A percentile compares a stretch with the other conserved stretches of the same genome.
Conservation (phyloP, 2,329 filamentous ascomycete species). For the Xylaria multiplex region DNA sequence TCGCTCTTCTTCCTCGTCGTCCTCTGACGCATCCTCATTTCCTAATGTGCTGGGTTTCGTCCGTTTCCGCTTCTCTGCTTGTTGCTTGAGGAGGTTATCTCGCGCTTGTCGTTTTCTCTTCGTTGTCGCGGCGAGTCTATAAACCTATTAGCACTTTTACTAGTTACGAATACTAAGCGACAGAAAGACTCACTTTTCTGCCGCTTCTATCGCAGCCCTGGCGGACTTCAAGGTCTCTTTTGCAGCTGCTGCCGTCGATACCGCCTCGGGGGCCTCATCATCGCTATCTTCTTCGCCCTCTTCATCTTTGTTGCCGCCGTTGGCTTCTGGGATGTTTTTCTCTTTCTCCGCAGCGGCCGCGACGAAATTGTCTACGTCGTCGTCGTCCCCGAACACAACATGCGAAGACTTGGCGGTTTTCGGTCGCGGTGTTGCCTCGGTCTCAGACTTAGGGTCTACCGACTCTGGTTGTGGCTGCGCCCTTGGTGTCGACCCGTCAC, state of each 20-base stretch:
- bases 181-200: conserved; percentile 58
- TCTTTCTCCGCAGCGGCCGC: conserved; percentile 42
- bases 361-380: conserved; percentile 49
- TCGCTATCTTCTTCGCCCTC: conserved; percentile 54
- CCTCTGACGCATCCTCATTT: conserved; percentile 23
- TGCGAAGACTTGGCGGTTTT: conserved; percentile 45
- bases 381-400: conserved; percentile 48
- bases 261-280: conserved; percentile 67
- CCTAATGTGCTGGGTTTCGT: conserved; percentile 21
- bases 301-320: conserved; percentile 41
- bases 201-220: conserved; percentile 60
- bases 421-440: conserved; percentile 33
- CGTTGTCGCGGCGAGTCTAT: conserved; percentile 60
- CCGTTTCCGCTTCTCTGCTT: conserved; percentile 62
- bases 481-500: not conserved
- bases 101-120: conserved; percentile 67
- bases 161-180: conserved; percentile 4
- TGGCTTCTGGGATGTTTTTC: conserved; percentile 16
- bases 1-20: conserved; percentile 39
- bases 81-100: conserved; percentile 64
- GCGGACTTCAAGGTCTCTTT: conserved; percentile 58
- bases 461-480: conserved; percentile 12
- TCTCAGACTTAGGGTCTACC: conserved; percentile 33
- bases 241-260: conserved; percentile 63
- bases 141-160: conserved; percentile 18